Percentiles rank a stretch among this genome's conserved stretches.
Conservation (phyloP, 352 stramenopile species). For the Pythium apleroticum region DNA sequence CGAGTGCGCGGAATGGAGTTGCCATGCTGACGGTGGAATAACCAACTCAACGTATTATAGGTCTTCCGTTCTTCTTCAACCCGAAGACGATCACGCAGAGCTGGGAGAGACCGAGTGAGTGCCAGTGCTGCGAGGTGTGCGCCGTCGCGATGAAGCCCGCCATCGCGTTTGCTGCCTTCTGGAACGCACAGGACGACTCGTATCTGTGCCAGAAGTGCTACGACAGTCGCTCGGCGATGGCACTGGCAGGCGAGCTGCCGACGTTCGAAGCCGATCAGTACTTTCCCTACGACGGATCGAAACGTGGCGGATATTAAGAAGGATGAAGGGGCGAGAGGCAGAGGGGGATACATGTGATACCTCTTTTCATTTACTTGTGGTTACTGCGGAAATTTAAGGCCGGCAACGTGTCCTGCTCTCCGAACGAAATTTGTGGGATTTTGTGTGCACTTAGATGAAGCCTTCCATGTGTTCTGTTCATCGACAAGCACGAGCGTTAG, state of each 20-base stretch:
- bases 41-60: conserved; percentile 24
- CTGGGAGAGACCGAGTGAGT: conserved; percentile 59
- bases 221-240: conserved; percentile 14
- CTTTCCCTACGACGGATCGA: conserved; percentile 54
- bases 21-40: background rate
- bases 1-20: background rate
- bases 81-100: conserved; percentile 48
- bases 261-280: conserved; percentile 29
- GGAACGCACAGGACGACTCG: conserved; percentile 41
- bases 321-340: too few species aligned
- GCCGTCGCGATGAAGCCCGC: background rate
- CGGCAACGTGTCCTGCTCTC: background rate
- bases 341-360: too few species aligned
- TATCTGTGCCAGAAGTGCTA: conserved; percentile 47
- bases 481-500: conserved; percentile 7
- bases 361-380: background rate
- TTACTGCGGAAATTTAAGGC: background rate
- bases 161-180: conserved; percentile 46
- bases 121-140: conserved; percentile 43
- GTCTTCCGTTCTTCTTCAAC: conserved; percentile 72
- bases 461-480: conserved; percentile 57
- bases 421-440: background rate
- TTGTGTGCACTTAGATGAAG: conserved; percentile 41
- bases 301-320: conserved; percentile 26
- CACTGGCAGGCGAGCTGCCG: background rate